Evolutionary conservation across 2,329 filamentous ascomycete species (phyloP).

Genomic region (Aspergillus candidus): DNA sequence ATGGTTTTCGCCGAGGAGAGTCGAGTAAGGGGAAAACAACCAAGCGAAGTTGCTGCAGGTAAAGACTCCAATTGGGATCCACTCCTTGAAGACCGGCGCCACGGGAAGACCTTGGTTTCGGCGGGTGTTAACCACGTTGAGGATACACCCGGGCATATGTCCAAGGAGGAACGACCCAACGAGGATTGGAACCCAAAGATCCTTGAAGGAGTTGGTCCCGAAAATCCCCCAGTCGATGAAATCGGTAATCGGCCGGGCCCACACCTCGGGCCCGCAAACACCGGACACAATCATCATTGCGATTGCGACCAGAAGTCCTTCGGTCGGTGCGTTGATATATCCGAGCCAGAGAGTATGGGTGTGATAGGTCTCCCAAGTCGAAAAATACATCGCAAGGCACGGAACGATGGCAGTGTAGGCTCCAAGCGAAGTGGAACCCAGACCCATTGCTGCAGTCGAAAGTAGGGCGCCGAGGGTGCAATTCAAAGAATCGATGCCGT

Average conservation of each 20-base stretch:
- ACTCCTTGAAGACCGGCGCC: slow-evolving; percentile 81
- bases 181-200: slow-evolving; percentile 78
- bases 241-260: slow-evolving; percentile 67
- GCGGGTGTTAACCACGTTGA: slow-evolving; percentile 76
- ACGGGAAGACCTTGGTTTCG: slow-evolving; percentile 66
- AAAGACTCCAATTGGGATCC: slow-evolving; percentile 84
- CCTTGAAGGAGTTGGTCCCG: slow-evolving; percentile 68
- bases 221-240: slow-evolving; percentile 61
- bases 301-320: slow-evolving; percentile 86
- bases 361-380: slow-evolving; percentile 99
- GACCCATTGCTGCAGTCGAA: slow-evolving; percentile 86
- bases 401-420: slow-evolving; percentile 88
- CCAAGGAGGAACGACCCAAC: slow-evolving; percentile 58
- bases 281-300: slow-evolving; percentile 80
- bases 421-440: slow-evolving; percentile 76
- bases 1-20: slow-evolving; percentile 74
- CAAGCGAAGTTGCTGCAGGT: slow-evolving; percentile 69
- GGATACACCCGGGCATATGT: slow-evolving; percentile 83
- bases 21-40: slow-evolving; percentile 85
- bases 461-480: slow-evolving; percentile 88
- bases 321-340: slow-evolving; percentile 94
- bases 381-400: slow-evolving; percentile 97
- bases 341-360: slow-evolving; percentile 95
- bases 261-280: slow-evolving; percentile 80
- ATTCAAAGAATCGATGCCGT: slow-evolving; percentile 96